These are phyloP conservation scores for Begonia loranthoides DNA, from an alignment of 306 rosid genomes.

Conservation along the genomic window DNA sequence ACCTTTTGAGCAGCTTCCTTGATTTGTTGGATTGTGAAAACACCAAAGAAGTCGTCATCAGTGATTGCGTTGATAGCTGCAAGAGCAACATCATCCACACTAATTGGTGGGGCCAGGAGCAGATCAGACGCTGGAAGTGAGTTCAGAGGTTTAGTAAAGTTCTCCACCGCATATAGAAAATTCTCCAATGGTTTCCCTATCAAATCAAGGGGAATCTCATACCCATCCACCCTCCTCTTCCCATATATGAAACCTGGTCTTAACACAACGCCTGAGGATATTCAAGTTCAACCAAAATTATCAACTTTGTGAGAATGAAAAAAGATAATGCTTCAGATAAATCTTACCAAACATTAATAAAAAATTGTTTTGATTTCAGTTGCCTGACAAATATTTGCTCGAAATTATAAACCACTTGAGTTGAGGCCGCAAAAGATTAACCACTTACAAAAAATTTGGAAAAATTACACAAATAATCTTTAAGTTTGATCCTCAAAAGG, in stretches of 20 bases:
- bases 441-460: no score
- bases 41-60: conserved; percentile 79
- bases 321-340: no score
- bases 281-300: conserved; percentile 13
- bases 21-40: conserved; percentile 80
- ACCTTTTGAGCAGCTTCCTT: conserved; percentile 79
- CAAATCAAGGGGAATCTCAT: conserved; percentile 75
- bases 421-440: no score
- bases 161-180: conserved; percentile 47
- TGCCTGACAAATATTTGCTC: no score
- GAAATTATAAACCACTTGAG: no score
- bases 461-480: no score
- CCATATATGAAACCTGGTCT: conserved; percentile 91
- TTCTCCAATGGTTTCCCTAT: conserved; percentile 75
- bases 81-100: conserved; percentile 79
- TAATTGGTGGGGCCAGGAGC: conserved; percentile 73
- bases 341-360: no score
- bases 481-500: no score
- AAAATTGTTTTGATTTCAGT: no score
- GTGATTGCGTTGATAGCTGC: conserved; percentile 58
- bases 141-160: conserved; percentile 65
- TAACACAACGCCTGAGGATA: conserved; percentile 66
- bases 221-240: conserved; percentile 68
- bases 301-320: neutral
- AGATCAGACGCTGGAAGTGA: conserved; percentile 88